A percentile compares a stretch with the other conserved stretches of the same genome.
Evolutionary conservation across 2,329 filamentous ascomycete genomes (phyloP).

Genomic region (Xylariaceae sp.): DNA sequence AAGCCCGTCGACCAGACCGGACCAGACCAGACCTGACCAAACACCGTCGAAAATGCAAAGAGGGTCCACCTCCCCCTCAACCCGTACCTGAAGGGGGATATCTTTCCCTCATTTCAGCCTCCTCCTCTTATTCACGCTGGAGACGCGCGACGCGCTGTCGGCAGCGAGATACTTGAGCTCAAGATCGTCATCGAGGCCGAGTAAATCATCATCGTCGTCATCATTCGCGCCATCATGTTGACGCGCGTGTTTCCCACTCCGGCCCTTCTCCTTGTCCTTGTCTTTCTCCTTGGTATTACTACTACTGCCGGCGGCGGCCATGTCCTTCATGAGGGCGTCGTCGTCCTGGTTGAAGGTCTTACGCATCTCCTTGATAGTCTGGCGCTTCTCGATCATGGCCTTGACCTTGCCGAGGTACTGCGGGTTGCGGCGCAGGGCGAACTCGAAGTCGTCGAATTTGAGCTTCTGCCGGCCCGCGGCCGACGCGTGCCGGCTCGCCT

Average conservation of each 20-base stretch:
- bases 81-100: too few relatives aligned
- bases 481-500: slow-evolving; percentile 77
- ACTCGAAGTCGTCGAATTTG: slow-evolving; percentile 97
- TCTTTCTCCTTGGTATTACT: too few relatives aligned
- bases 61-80: not conserved
- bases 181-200: slow-evolving; percentile 32
- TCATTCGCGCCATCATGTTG: slow-evolving; percentile 7
- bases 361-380: slow-evolving; percentile 75
- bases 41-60: not conserved
- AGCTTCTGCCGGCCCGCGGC: slow-evolving; percentile 91
- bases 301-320: slow-evolving; percentile 15
- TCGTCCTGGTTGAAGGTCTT: slow-evolving; percentile 69
- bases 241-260: too few relatives aligned
- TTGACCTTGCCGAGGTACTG: slow-evolving; percentile 82
- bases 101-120: slow-evolving; percentile 12
- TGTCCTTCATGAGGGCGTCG: slow-evolving; percentile 40
- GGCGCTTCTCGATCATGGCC: slow-evolving; percentile 83
- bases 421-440: slow-evolving; percentile 80
- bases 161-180: slow-evolving; percentile 19
- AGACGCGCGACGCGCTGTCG: slow-evolving; percentile 20
- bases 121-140: slow-evolving; percentile 26
- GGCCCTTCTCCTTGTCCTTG: too few relatives aligned
- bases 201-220: slow-evolving; percentile 31
- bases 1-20: slow-evolving; percentile 6
- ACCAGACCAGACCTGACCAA: not conserved